phyloP scores from a whole-genome alignment of 805 yeast genomes.

The Candida namnaoensis region DNA sequence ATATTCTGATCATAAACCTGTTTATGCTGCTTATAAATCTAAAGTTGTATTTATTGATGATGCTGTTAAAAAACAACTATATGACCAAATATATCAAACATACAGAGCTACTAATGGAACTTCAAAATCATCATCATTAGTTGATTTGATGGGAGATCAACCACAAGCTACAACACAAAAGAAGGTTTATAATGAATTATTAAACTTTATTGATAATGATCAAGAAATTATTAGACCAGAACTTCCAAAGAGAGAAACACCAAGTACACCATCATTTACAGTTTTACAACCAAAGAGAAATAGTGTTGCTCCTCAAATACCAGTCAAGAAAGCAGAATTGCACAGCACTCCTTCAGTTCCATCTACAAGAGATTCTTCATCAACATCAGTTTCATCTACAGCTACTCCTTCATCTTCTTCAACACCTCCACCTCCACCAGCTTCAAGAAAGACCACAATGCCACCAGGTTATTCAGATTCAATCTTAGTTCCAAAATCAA shows the following conservation, averaged over 20 bases:
- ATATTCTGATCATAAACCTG: slow-evolving; percentile 90
- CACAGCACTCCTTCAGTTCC: slow-evolving; percentile 1
- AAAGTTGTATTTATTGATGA: slow-evolving; percentile 66
- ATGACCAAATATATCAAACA: slow-evolving; percentile 49
- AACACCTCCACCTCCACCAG: slow-evolving; percentile 21
- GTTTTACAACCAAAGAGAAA: background rate
- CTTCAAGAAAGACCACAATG: slow-evolving; percentile 19
- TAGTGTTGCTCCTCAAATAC: background rate
- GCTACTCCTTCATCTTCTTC: slow-evolving; percentile 13
- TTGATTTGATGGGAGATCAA: slow-evolving; percentile 9
- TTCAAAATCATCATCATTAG: slow-evolving; percentile 11
- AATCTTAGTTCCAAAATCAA: slow-evolving; percentile 24
- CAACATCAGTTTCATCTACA: slow-evolving; percentile 1
- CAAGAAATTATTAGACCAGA: slow-evolving; percentile 4
- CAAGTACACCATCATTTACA: background rate
- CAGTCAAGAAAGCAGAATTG: too few species aligned
- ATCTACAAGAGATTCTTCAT: slow-evolving; percentile 2
- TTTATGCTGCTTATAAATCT: slow-evolving; percentile 68
- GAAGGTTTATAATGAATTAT: slow-evolving; percentile 1
- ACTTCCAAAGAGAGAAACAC: slow-evolving; percentile 7
- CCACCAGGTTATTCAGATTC: slow-evolving; percentile 29
- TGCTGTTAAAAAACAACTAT: slow-evolving; percentile 41
- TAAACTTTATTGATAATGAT: slow-evolving; percentile 13
- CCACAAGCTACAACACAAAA: background rate
- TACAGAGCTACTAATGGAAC: slow-evolving; percentile 33